A percentile compares a stretch with the other conserved stretches of the same genome.
phyloP scores from a whole-genome alignment of 2,329 filamentous ascomycete genomes.

The Penicillium sp. region DNA sequence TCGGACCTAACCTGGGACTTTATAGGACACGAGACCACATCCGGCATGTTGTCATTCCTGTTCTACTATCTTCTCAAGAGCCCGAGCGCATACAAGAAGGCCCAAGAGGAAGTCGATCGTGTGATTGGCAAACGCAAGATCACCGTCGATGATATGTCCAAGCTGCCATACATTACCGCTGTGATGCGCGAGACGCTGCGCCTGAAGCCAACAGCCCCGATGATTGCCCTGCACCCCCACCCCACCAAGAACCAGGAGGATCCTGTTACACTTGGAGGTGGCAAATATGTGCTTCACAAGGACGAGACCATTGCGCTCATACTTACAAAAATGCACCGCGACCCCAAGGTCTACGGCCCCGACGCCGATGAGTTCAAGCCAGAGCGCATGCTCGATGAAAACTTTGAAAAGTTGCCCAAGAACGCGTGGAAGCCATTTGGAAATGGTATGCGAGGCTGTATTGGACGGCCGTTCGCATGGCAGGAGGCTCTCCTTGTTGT shows the following conservation, averaged over 20 bases:
- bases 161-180: constrained; percentile 65
- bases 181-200: constrained; percentile 64
- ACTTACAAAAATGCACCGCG: constrained; percentile 57
- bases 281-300: constrained; percentile 59
- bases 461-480: constrained; percentile 71
- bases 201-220: constrained; percentile 57
- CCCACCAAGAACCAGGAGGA: constrained; percentile 43
- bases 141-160: constrained; percentile 59
- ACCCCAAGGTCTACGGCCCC: constrained; percentile 63
- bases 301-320: constrained; percentile 52
- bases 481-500: constrained; percentile 65
- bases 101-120: constrained; percentile 65
- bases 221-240: constrained; percentile 52
- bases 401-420: constrained; percentile 63
- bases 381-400: constrained; percentile 69
- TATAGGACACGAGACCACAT: constrained; percentile 67
- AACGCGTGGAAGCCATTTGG: constrained; percentile 73
- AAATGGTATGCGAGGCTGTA: constrained; percentile 67
- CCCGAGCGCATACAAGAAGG: constrained; percentile 59
- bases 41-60: constrained; percentile 63
- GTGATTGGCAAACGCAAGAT: constrained; percentile 61
- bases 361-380: constrained; percentile 66
- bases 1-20: not conserved
- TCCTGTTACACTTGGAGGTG: constrained; percentile 52
- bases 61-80: constrained; percentile 65